Evolutionary conservation across 192 early-diverging fungal species (phyloP).

Genomic region (Linderina pennispora): DNA sequence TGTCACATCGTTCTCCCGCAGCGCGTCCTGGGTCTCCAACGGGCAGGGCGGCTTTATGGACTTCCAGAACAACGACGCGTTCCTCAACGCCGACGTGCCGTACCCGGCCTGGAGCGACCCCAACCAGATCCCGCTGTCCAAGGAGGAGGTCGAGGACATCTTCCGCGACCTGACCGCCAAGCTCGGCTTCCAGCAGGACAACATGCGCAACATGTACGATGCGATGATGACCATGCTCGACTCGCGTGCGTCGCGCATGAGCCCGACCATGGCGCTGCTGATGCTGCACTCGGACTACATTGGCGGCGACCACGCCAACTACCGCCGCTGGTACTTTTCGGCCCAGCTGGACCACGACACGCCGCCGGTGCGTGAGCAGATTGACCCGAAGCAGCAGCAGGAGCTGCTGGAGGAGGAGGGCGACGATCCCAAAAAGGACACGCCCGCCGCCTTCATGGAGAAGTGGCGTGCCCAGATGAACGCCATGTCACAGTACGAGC

Average conservation of each 20-base stretch:
- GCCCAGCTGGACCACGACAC: slow-evolving; percentile 59
- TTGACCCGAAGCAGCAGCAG: slow-evolving; percentile 45
- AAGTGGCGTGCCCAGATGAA: slow-evolving; percentile 69
- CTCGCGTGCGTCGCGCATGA: slow-evolving; percentile 69
- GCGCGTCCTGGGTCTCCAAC: slow-evolving; percentile 51
- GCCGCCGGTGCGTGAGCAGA: slow-evolving; percentile 44
- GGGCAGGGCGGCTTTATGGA: slow-evolving; percentile 46
- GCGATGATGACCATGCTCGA: slow-evolving; percentile 75
- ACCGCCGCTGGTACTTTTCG: slow-evolving; percentile 79
- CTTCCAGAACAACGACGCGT: slow-evolving; percentile 47
- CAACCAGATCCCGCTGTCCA: slow-evolving; percentile 58
- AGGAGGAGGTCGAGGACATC: slow-evolving; percentile 62
- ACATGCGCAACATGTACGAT: slow-evolving; percentile 70
- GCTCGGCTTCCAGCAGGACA: slow-evolving; percentile 75
- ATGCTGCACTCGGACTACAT: slow-evolving; percentile 75
- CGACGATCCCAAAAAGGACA: slow-evolving; percentile 29
- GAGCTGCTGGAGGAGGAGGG: slow-evolving; percentile 42
- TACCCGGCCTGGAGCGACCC: slow-evolving; percentile 55
- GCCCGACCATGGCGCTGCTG: slow-evolving; percentile 60
- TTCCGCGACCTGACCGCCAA: slow-evolving; percentile 59
- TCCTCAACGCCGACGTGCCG: slow-evolving; percentile 39
- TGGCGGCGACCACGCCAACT: slow-evolving; percentile 76
- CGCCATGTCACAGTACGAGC: slow-evolving; percentile 62
- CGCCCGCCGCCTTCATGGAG: slow-evolving; percentile 50
- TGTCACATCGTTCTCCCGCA: slow-evolving; percentile 52